These are phyloP conservation scores for Boletus fagicola DNA, from an alignment of 768 basidiomycete species.

Conservation along the genomic window DNA sequence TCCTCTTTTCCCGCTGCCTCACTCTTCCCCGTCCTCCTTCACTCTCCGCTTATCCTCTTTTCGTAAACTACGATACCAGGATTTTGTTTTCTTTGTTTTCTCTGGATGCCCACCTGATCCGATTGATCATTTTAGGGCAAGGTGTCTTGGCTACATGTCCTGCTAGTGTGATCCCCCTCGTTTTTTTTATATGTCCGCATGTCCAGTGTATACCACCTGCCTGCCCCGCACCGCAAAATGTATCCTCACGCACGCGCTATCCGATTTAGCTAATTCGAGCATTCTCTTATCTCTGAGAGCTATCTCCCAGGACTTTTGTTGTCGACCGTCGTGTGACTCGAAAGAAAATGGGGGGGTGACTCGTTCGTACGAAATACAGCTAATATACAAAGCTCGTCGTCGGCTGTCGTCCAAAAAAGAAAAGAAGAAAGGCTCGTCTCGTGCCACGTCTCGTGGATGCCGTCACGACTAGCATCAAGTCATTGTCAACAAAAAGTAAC, in stretches of 20 bases:
- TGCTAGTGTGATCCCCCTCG: neutral
- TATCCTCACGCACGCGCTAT: slow-evolving; percentile 23
- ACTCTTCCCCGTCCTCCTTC: neutral
- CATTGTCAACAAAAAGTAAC: neutral
- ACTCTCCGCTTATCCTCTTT: neutral
- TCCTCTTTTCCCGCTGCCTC: neutral
- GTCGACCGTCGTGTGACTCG: neutral
- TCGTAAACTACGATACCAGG: slow-evolving; percentile 1
- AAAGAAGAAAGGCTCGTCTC: neutral
- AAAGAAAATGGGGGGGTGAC: neutral
- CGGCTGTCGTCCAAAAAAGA: neutral
- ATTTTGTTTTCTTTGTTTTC: neutral
- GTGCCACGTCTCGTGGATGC: neutral
- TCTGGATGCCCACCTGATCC: slow-evolving; percentile 10
- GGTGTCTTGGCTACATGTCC: slow-evolving; percentile 1
- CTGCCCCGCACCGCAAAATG: slow-evolving; percentile 13
- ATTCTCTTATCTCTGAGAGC: neutral
- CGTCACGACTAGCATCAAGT: neutral
- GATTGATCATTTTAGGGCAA: neutral
- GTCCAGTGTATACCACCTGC: slow-evolving; percentile 20
- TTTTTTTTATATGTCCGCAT: slow-evolving; percentile 1
- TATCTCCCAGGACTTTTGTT: neutral
- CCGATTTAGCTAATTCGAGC: slow-evolving; percentile 9
- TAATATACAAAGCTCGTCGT: neutral
- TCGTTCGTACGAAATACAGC: slow-evolving; percentile 3